Conservation (phyloP, 176 grass and related monocot genomes). For the Miscanthus lutarioriparius region DNA sequence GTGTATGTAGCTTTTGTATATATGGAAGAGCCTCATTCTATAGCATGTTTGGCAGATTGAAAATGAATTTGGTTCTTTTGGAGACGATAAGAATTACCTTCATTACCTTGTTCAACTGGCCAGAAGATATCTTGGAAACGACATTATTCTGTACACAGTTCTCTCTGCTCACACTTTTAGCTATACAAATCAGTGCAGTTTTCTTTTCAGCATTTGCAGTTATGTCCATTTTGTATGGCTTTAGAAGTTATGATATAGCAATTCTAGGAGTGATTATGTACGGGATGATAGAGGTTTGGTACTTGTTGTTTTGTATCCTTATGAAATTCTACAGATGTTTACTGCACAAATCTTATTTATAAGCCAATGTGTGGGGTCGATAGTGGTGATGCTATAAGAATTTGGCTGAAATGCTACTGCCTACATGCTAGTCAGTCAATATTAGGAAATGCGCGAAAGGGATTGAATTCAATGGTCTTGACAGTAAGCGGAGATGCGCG, state of each 20-base stretch:
- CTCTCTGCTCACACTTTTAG: slow-evolving; percentile 38
- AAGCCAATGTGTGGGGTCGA: neutral
- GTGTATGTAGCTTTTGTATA: slow-evolving; percentile 19
- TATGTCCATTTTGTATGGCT: slow-evolving; percentile 14
- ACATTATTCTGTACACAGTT: slow-evolving; percentile 63
- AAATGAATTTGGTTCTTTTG: slow-evolving; percentile 98
- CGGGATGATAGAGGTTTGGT: neutral
- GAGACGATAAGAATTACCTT: slow-evolving; percentile 88
- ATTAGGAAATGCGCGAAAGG: neutral
- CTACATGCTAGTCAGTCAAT: neutral
- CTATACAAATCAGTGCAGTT: slow-evolving; percentile 22
- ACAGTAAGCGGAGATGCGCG: too few species aligned
- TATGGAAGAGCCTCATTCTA: slow-evolving; percentile 37
- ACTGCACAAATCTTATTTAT: slow-evolving; percentile 9
- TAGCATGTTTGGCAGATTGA: slow-evolving; percentile 63
- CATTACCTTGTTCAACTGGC: slow-evolving; percentile 71
- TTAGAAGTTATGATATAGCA: slow-evolving; percentile 16
- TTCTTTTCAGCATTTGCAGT: neutral
- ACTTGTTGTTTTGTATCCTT: neutral
- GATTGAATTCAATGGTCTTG: too few species aligned
- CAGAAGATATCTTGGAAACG: slow-evolving; percentile 73
- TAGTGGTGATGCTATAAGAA: slow-evolving; percentile 1
- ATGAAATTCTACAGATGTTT: slow-evolving; percentile 2
- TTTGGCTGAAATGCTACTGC: neutral
- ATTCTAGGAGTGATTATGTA: neutral